Evolutionary conservation across 208 protist genomes (phyloP).

Genomic region (Leishmania tropica): DNA sequence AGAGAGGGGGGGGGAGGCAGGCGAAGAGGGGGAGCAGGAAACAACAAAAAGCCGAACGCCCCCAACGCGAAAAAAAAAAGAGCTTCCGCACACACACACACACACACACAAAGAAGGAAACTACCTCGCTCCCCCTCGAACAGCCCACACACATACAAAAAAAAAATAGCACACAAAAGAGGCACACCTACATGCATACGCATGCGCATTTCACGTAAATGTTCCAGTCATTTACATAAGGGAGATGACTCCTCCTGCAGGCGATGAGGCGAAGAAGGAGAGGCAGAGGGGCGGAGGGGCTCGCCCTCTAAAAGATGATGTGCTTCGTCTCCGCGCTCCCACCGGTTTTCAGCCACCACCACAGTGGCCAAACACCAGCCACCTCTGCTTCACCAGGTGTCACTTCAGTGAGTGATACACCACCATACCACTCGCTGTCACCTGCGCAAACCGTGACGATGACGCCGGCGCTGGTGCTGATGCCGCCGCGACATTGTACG

Average conservation of each 20-base stretch:
- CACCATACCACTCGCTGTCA: constrained; percentile 74
- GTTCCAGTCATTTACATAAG: neutral
- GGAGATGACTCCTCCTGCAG: neutral
- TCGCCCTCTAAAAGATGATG: neutral
- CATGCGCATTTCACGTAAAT: neutral
- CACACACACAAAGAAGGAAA: neutral
- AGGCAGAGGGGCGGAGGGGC: neutral
- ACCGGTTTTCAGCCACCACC: neutral
- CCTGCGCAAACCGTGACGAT: constrained; percentile 39
- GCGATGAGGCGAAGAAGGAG: neutral
- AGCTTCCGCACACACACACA: neutral
- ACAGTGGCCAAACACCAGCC: neutral
- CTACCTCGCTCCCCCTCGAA: neutral
- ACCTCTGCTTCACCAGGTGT: neutral
- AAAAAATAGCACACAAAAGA: neutral
- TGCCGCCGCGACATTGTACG: constrained; percentile 54
- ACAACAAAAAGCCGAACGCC: neutral
- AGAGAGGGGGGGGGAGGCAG: neutral
- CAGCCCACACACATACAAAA: neutral
- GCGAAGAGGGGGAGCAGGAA: neutral
- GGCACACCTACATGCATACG: neutral
- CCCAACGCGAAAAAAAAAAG: neutral
- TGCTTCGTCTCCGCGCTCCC: neutral
- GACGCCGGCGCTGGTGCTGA: constrained; percentile 12
- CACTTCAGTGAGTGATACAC: constrained; percentile 46